Percentiles rank a stretch among this genome's conserved stretches.
phyloP scores from a whole-genome alignment of 1,284 basidiomycete genomes.

The Cystobasidium pallidum region DNA sequence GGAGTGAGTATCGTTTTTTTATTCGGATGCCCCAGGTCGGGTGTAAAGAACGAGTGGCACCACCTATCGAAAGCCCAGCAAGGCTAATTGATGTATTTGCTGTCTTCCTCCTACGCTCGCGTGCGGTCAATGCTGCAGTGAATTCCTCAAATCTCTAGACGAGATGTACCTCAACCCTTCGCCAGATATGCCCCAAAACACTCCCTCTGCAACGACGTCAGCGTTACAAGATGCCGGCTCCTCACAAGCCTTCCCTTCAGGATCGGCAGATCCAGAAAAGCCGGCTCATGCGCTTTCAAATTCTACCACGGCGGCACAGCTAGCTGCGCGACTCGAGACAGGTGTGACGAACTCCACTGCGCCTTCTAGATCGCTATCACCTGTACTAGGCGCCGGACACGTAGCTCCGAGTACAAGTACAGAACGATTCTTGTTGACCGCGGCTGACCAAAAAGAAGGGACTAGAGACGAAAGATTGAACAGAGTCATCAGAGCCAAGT shows the following conservation, averaged over 20 bases:
- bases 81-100: no score
- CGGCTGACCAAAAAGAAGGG: constrained; percentile 91
- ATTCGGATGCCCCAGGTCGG: no score
- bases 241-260: neutral
- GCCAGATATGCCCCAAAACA: constrained; percentile 26
- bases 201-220: neutral
- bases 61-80: no score
- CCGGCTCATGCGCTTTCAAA: constrained; percentile 2
- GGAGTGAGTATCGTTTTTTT: constrained; percentile 20
- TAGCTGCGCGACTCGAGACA: constrained; percentile 3
- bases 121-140: no score
- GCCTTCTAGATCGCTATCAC: constrained; percentile 46
- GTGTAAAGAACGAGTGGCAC: no score
- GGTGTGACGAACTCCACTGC: constrained; percentile 46
- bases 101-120: neutral
- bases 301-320: neutral
- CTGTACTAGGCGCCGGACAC: constrained; percentile 56
- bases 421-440: constrained; percentile 87
- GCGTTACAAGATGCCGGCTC: constrained; percentile 17
- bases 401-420: constrained; percentile 56
- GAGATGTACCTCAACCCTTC: constrained; percentile 58
- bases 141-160: constrained; percentile 77
- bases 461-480: constrained; percentile 86
- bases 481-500: constrained; percentile 92
- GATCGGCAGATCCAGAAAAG: neutral